Evolutionary conservation across 2,329 filamentous ascomycete species (phyloP).

Genomic region (Pestalotiopsis sp.): DNA sequence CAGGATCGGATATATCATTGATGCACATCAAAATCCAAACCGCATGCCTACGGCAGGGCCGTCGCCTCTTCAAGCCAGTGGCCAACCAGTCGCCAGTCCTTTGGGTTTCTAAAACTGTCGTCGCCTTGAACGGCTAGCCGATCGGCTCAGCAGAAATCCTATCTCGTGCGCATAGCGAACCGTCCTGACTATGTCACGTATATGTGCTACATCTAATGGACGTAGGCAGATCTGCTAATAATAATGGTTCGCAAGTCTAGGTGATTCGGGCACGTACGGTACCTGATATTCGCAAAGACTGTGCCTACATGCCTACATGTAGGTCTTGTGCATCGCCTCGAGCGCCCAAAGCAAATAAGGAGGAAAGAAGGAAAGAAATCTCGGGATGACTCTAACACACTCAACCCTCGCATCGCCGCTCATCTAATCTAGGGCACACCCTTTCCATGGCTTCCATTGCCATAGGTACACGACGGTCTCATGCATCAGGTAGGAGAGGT

Average conservation of each 20-base stretch:
- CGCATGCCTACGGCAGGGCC: neutral
- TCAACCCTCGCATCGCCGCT: neutral
- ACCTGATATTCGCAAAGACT: too few species aligned
- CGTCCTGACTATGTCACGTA: neutral
- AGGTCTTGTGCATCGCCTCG: neutral
- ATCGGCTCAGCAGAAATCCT: neutral
- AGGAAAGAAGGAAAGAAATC: neutral
- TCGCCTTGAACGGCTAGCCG: neutral
- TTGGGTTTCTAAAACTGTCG: neutral
- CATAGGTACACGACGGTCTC: neutral
- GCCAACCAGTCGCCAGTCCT: neutral
- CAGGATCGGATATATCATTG: neutral
- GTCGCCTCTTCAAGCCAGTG: neutral
- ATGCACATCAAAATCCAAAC: conserved; percentile 1
- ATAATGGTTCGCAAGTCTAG: neutral
- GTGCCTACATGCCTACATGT: too few species aligned
- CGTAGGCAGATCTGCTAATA: neutral
- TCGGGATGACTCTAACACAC: neutral
- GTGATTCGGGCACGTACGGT: neutral
- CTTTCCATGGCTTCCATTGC: neutral
- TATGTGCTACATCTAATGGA: neutral
- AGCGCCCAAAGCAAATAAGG: neutral
- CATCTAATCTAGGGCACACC: neutral
- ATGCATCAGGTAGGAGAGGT: neutral
- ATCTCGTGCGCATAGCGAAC: neutral